Conservation (phyloP, 163 green algal genomes). For the Volvox carteri region DNA sequence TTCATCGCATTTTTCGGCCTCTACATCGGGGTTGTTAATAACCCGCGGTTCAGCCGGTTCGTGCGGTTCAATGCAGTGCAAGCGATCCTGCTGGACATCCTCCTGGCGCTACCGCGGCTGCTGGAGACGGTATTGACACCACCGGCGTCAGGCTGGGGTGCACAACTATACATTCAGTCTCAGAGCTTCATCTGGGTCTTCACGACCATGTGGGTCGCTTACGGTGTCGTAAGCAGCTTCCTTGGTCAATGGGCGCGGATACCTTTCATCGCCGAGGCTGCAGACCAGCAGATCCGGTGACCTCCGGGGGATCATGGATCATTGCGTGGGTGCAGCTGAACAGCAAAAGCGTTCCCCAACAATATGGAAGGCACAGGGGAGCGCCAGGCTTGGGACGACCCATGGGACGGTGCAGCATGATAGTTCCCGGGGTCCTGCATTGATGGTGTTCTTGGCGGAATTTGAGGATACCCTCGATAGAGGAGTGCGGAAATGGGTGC, state of each 20-base stretch:
- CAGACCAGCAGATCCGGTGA: slow-evolving; percentile 64
- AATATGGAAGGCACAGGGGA: too few relatives aligned
- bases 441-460: too few relatives aligned
- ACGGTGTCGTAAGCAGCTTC: slow-evolving; percentile 58
- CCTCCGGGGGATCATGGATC: too few relatives aligned
- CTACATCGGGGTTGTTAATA: slow-evolving; percentile 90
- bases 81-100: slow-evolving; percentile 93
- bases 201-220: slow-evolving; percentile 64
- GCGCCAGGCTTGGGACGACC: not conserved
- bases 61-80: slow-evolving; percentile 81
- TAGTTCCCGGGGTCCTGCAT: too few relatives aligned
- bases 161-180: slow-evolving; percentile 68
- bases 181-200: slow-evolving; percentile 77
- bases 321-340: too few relatives aligned
- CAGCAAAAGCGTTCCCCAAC: too few relatives aligned
- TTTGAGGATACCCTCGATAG: too few relatives aligned
- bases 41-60: slow-evolving; percentile 78
- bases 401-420: not conserved
- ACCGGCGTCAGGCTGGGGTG: slow-evolving; percentile 62
- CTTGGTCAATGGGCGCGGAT: slow-evolving; percentile 64
- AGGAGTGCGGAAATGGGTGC: too few relatives aligned
- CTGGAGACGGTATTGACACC: slow-evolving; percentile 67
- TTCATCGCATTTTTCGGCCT: slow-evolving; percentile 90
- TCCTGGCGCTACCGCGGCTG: slow-evolving; percentile 84
- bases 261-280: slow-evolving; percentile 72